Evolutionary conservation across 176 grass and related monocot genomes (phyloP), one percentile per base, ranked within the genome.

Genomic region (Aechmea fasciata): DNA sequence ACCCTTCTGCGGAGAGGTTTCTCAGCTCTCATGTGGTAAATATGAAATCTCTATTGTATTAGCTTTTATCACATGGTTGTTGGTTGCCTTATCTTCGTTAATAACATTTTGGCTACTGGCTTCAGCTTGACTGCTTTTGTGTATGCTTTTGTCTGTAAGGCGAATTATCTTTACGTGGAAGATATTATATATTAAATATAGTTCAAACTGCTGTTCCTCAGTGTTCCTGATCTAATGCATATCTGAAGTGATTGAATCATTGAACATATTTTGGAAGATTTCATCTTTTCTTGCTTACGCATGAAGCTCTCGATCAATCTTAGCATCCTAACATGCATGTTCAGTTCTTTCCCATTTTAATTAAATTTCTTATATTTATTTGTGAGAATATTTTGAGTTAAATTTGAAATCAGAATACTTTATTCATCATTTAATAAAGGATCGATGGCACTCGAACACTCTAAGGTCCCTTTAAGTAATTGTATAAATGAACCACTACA

Each of bases 61-160:
- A 52, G 83, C 93, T 63, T 92, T 97, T 76, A 55, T 97, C 69
- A 88, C 80, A 33, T 97, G 89, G 77, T 70, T 83, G 3, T 78
- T 87, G 63, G 83, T 85, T 52, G 73, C 86, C 18, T 68, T 73
- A 51, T 97, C 93, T 63, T 85, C 89, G 29, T 69, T 87, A 13
- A 73, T 92, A 70, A 87, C 90, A 79, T 90, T 92, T 77, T 90
- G 89, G 86, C 79, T 97, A 50, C 81, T 92, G 24, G 86, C 86
- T 49, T 89, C 93, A 1, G 47, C 78, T 67, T 96, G 76, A 96
- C 69, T 68, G 63, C 47, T 29, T 8, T 47, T 88, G 69, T 86
- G 75, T 51, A 76, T 29, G n/a, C 6, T 61, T 70, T 50, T 66
- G 26, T 86, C 10, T 67, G 68, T 82, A 52, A 61, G 55, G 22